Percentiles rank a stretch among this genome's conserved stretches.
Evolutionary conservation across 495 filamentous ascomycete species (phyloP).

Genomic region (Corynascus novoguineensis): DNA sequence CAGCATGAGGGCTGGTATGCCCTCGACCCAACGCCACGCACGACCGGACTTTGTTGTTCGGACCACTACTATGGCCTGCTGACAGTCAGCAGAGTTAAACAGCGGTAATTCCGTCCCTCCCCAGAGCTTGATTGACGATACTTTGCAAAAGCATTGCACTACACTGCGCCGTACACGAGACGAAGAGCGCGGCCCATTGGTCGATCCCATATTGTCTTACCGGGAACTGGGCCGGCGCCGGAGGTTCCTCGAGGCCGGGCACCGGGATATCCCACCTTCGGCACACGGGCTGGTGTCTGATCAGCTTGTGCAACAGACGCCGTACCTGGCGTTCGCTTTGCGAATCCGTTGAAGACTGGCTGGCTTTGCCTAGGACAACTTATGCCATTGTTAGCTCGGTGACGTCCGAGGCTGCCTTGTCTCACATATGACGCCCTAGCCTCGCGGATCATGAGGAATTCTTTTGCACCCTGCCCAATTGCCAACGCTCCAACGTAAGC

Average conservation of each 20-base stretch:
- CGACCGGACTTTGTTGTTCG: background rate
- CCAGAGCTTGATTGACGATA: background rate
- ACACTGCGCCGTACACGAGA: too few relatives aligned
- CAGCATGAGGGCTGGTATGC: background rate
- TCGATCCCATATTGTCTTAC: slow-evolving; percentile 1
- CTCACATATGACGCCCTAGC: too few relatives aligned
- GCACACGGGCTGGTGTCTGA: slow-evolving; percentile 7
- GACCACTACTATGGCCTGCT: background rate
- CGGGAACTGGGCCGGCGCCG: background rate
- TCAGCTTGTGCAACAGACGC: slow-evolving; percentile 10
- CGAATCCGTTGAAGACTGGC: background rate
- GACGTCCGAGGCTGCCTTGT: background rate
- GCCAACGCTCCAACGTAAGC: background rate
- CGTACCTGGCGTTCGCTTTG: background rate
- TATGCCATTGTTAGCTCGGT: background rate
- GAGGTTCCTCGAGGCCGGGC: background rate
- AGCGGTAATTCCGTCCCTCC: background rate
- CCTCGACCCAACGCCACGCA: background rate
- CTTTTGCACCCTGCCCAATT: background rate
- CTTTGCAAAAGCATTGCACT: background rate
- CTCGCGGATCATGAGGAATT: background rate
- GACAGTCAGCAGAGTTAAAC: background rate
- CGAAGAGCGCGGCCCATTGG: background rate
- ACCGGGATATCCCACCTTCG: slow-evolving; percentile 2
- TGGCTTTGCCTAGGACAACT: background rate